Conservation (phyloP, 306 rosid genomes). For the Prunus persica region Prunus_persica_NCBIv2 NC_034014.1:19451501-19452000, state of each 20-base stretch:
- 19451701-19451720: too few species aligned
- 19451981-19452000: constrained; percentile 3
- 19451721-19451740: neutral
- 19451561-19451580: too few species aligned
- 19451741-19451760: constrained; percentile 2
- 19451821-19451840: neutral
- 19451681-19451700: too few species aligned
- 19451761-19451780: neutral
- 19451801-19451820: constrained; percentile 27
- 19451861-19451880: constrained; percentile 16
- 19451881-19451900: neutral
- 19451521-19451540: too few species aligned
- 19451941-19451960: neutral
- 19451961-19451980: constrained; percentile 8
- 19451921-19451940: too few species aligned
- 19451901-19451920: neutral
- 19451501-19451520: too few species aligned
- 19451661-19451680: neutral
- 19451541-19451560: too few species aligned
- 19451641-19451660: too few species aligned
- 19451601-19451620: too few species aligned
- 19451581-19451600: too few species aligned
- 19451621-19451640: too few species aligned
- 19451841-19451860: constrained; percentile 28
- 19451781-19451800: neutral